Evolutionary conservation across 73 alveolate genomes (phyloP), one percentile per base, ranked within the genome.

Genomic region (Paramecium sexaurelia): DNA sequence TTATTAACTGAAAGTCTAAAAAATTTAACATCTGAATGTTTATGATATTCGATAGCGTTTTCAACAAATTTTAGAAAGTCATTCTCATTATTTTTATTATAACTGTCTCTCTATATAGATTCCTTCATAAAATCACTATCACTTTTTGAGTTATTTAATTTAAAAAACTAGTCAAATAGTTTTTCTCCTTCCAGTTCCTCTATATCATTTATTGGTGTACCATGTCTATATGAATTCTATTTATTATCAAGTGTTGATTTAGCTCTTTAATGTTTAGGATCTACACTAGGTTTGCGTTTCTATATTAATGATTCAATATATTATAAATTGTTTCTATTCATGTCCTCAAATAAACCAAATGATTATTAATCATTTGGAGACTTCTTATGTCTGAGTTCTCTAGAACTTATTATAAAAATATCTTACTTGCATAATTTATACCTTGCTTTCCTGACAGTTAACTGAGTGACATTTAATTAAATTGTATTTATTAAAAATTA

Each of bases 381-480:
- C 87, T 37, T 73, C 35, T 35, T 73, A 35, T 73, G 87, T 73
- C 87, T 73, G 87, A 73, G 87, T 73, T 73, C 87, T 73, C 87
- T 73, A 13, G 87, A 51, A 51, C 83, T 20, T 32, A 73, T 32
- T 35, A 73, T 33, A 8, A 29, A 73, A 35, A 32, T 24, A 35
- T 20, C 32, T 73, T 73, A 73, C 87, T 73, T 73, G 87, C 87
- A 73, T 73, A 73, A 73, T 73, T 73, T 27, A 73, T 73, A 9
- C 87, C 87, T n/a, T 35, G 61, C 35, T 73, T 73, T 41, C 66
- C 55, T 35, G 36, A 20, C 36, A 73, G 56, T 35, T 73, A 73
- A 73, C 87, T 73, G n/a, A 73, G 56, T 10, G 87, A 73, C 87
- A 73, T 73, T 51, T 51, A 61, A 61, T 61, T 61, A 61, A 61